Conservation (phyloP, 441 rosid species). For the Croton laevigatus region DNA sequence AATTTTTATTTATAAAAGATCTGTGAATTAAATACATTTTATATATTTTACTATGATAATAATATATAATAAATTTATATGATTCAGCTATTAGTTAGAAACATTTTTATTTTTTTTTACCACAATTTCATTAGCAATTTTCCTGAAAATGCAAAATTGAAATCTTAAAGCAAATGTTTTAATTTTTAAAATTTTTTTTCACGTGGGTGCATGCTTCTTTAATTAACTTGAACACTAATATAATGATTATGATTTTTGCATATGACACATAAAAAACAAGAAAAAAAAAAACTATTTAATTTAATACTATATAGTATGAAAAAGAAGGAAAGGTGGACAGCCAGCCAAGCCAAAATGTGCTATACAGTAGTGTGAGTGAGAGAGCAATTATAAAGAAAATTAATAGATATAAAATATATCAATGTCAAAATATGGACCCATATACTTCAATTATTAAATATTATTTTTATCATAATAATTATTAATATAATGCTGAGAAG, state of each 20-base stretch:
- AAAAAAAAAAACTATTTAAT: background rate
- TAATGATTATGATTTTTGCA: constrained; percentile 7
- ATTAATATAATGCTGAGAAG: background rate
- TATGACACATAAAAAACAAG: background rate
- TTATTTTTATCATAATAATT: too few relatives aligned
- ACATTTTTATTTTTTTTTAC: too few relatives aligned
- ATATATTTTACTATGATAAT: too few relatives aligned
- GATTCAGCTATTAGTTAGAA: too few relatives aligned
- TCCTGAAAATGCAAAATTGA: too few relatives aligned
- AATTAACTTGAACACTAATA: background rate
- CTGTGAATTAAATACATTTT: too few relatives aligned
- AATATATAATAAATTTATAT: too few relatives aligned
- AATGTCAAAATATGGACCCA: constrained; percentile 21
- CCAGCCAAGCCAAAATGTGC: background rate
- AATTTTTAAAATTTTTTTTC: background rate
- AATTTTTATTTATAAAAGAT: too few relatives aligned
- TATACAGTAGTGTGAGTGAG: background rate
- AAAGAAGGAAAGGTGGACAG: background rate
- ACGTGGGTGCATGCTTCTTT: background rate
- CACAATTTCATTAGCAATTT: too few relatives aligned
- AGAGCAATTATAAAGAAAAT: background rate
- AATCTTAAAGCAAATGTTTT: too few relatives aligned
- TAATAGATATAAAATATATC: background rate
- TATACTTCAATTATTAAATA: background rate
- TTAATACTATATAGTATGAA: background rate